Base-by-base conservation (phyloP, 345 rosid species). In the Combretum micranthum region DNA sequence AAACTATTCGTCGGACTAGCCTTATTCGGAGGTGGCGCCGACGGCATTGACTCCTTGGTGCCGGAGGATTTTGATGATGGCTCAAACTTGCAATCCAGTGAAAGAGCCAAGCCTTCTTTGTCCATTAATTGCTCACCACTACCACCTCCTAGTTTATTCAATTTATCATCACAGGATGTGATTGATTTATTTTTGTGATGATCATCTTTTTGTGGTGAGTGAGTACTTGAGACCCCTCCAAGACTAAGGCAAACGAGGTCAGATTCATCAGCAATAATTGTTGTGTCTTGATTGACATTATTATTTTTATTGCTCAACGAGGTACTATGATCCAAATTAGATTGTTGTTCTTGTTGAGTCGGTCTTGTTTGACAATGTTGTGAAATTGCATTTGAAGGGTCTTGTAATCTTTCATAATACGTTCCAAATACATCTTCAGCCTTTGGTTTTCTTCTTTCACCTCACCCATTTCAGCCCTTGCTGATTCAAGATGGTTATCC, bases 401-500 rank as follows among this genome's bases (percentile, higher is more conserved):
- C 60, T 75, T 70, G 68, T 85, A 91, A 50, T 91, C 98, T 63
- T 74, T 84, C 77, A 52, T 76, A 50, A 79, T 68, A 32, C 68
- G 72, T 51, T 76, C 65, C 57, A 91, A 65, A 50, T 74, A 44
- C 67, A 68, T 63, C 71, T 83, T 91, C 23, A 91, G 79, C 63
- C 85, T 85, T 63, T 79, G 66, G 39, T 91, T 91, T 73, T 88
- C 96, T 69, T 88, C 86, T 68, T 70, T 79, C 42, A 75, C 90
- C 54, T 76, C 91, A 12, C 77, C 87, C 82, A 88, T 80, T 73
- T 88, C 83, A 3, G 79, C 80, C 72, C 79, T 75, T 13, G 83
- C 68, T 16, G 78, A 74, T 53, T 82, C 89, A 63, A 88, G 76
- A 70, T 56, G 64, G 51, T 64, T 75, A 65, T 72, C 78, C 84